Conservation (phyloP, 164 flowering plant genomes). For the Cinnamomum micranthum region DNA sequence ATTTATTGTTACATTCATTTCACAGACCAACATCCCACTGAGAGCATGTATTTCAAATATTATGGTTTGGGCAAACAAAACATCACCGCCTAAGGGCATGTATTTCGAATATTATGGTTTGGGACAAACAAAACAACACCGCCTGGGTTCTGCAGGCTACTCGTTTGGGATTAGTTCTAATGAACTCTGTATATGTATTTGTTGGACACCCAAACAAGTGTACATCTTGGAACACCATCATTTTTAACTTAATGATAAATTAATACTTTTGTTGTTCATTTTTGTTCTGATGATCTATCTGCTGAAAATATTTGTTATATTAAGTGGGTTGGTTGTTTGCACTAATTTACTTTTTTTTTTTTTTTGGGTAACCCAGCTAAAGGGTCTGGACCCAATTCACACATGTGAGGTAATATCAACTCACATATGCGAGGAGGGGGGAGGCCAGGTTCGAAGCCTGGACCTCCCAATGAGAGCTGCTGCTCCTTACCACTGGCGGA, state of each 20-base stretch:
- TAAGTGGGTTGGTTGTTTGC: neutral
- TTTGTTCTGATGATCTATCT: neutral
- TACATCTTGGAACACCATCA: neutral
- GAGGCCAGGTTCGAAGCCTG: too few species aligned
- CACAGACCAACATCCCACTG: neutral
- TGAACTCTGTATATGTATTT: neutral
- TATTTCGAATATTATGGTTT: too few species aligned
- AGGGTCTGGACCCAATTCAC: too few species aligned
- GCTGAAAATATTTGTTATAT: neutral
- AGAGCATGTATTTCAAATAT: neutral
- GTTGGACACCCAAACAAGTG: neutral
- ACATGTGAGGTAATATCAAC: too few species aligned
- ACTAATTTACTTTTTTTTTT: neutral
- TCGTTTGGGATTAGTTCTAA: neutral
- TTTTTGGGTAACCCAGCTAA: too few species aligned
- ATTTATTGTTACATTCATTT: neutral
- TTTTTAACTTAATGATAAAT: neutral
- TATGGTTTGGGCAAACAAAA: neutral
- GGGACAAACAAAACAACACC: neutral
- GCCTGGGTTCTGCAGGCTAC: neutral
- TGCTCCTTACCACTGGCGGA: too few species aligned
- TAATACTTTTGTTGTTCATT: neutral
- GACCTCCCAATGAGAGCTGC: too few species aligned
- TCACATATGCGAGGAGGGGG: too few species aligned
- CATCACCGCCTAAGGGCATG: neutral